Evolutionary conservation across 2,329 filamentous ascomycete genomes (phyloP), one percentile per base, ranked within the genome.

Genomic region (Aspergillus persii): DNA sequence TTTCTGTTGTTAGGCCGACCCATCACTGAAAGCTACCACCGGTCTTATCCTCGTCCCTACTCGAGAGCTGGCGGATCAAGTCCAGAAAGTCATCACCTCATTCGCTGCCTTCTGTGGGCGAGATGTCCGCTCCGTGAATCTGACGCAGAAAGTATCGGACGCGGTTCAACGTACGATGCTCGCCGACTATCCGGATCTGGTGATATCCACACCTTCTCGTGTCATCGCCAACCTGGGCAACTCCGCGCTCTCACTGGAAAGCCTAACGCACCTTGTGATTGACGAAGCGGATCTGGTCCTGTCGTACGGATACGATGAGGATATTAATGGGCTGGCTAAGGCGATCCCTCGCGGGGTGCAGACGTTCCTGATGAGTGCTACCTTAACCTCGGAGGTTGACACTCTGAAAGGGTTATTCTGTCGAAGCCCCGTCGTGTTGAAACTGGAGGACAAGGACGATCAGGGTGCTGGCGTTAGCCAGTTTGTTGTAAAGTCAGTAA

Each of bases 231-330:
- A 94, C 69, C 83, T 96, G 69, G 90, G 90, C 70, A 87, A 82
- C 53, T 86, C 87, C 9, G 84, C 88, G 0, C 79, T 98, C 53
- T 86, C 87, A 1, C 79, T 96, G 33, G 84, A 88, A 15, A 83
- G 85, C 51, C 81, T 99, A 26, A 84, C 86, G 33, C 87, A 92
- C 64, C 79, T 98, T 15, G 90, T 98, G 0, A 87, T 99, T 55
- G 95, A 99, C 73, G 95, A 99, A 78, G 93, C 94, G 2, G 95
- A 99, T 71, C 77, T 99, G 63, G 89, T 99, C 6, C 81, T 98
- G 58, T 96, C 91, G 3, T 99, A 98, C 71, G 95, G 93, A 52
- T 96, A 97, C 72, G 89, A 94, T 59, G 90, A 96, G 60, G 95
- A 98, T 68, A 83, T 99, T 61, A 86, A 92, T 69, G 89, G 86